These are phyloP conservation scores for Lathyrus tuberosus DNA, from an alignment of 306 rosid species.

Conservation along the genomic window DNA sequence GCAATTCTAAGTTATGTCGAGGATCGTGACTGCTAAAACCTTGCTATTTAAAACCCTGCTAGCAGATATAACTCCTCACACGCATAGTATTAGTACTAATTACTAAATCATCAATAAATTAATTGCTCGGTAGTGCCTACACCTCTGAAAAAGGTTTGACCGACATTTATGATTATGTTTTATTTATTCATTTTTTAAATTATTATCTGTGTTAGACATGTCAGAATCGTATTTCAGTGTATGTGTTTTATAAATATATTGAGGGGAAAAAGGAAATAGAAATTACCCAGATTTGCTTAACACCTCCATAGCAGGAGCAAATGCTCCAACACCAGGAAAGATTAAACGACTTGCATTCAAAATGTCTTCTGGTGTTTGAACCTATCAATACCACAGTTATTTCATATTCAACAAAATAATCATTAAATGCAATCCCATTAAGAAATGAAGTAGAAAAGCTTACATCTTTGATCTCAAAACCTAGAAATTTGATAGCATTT, in stretches of 20 bases:
- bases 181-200: too few relatives aligned
- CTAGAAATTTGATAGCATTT: constrained; percentile 81
- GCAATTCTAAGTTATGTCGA: neutral
- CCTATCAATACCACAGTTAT: constrained; percentile 50
- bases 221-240: too few relatives aligned
- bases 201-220: too few relatives aligned
- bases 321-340: constrained; percentile 98
- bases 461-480: constrained; percentile 89
- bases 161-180: neutral
- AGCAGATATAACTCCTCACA: constrained; percentile 16
- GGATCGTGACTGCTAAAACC: neutral
- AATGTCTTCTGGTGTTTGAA: constrained; percentile 81
- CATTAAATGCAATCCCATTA: neutral
- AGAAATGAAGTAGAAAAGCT: constrained; percentile 20
- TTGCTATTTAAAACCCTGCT: neutral
- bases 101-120: neutral
- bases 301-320: constrained; percentile 91
- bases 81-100: neutral
- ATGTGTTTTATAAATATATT: neutral
- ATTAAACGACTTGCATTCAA: constrained; percentile 71
- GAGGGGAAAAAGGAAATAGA: neutral
- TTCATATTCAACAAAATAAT: constrained; percentile 7
- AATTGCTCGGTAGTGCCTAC: too few relatives aligned
- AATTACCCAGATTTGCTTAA: constrained; percentile 73
- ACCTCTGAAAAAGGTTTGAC: too few relatives aligned